Base-by-base conservation (phyloP, 2,329 filamentous ascomycete genomes). In the Fonsecaea pedrosoi region DNA sequence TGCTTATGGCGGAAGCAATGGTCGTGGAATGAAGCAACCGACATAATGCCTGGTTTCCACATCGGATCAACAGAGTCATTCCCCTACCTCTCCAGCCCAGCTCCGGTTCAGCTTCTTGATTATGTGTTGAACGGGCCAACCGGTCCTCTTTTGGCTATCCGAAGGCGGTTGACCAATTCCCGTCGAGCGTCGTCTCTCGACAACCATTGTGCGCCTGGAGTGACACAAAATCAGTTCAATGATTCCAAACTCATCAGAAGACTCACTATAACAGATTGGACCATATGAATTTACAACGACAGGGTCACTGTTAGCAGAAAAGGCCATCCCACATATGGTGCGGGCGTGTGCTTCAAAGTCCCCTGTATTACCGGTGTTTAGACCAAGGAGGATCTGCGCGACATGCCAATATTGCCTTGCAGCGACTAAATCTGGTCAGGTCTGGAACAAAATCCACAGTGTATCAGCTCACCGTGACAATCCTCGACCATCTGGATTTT, bases 241-340 rank as follows among this genome's bases (percentile, higher is more conserved):
- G 30, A 18, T 25, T 13, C 30, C 37, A 13, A 35, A 42, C 12
- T 9, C 38, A 12, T 12, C n/a, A 37, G 32, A 30, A 25, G 2
- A 74, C 78, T 73, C 70, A 82, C 82, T 83, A 60, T 79, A 83
- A 1, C 79, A 75, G 34, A 84, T 82, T 13, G 82, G 82, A 0
- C 82, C 82, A 69, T 84, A 84, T 2, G 80, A 76, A 65, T 84
- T 84, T 3, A 84, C 80, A 4, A 82, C 73, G 1, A 83, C 81
- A 0, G 82, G 71, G 0, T 79, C 74, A 4, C 75, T 79, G 5
- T 78, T 78, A n/a, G 79, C 75, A 0, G 81, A 81, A 55, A 83
- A 81, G 0, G 82, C 79, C 12, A 83, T 75, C 1, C 81, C 81
- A 61, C 81, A 83, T 1, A 84, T 75, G 2, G 80, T 75, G 0